Evolutionary conservation across 108 stramenopile genomes (phyloP).

Genomic region (Cyclotella atomus): DNA sequence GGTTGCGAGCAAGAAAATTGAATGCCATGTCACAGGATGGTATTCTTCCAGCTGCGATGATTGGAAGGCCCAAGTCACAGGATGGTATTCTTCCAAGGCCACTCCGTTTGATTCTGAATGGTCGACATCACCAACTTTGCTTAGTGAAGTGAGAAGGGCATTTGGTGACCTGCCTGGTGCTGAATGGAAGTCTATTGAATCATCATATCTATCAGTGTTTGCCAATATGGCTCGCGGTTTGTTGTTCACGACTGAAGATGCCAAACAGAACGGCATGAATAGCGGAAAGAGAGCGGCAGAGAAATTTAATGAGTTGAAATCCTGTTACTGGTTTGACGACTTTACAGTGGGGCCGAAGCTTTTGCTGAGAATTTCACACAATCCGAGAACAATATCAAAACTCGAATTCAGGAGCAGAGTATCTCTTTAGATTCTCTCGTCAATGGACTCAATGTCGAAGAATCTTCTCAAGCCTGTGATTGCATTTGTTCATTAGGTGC

Average conservation of each 20-base stretch:
- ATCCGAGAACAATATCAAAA: too few species aligned
- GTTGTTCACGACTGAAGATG: neutral
- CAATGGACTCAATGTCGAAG: too few species aligned
- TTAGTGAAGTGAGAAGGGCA: neutral
- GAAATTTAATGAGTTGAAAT: conserved; percentile 11
- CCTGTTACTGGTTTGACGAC: neutral
- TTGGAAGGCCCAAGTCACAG: conserved; percentile 3
- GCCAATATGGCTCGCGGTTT: neutral
- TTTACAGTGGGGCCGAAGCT: too few species aligned
- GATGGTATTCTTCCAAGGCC: neutral
- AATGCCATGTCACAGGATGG: neutral
- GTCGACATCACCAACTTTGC: conserved; percentile 9
- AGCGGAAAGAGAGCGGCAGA: neutral
- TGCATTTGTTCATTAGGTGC: too few species aligned
- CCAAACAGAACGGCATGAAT: neutral
- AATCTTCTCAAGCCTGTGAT: too few species aligned
- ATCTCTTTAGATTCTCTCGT: too few species aligned
- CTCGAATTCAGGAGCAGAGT: too few species aligned
- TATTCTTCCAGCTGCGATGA: conserved; percentile 4
- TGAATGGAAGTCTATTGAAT: neutral
- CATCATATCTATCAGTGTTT: neutral
- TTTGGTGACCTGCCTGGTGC: neutral
- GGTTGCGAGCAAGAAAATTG: neutral
- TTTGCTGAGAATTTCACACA: too few species aligned
- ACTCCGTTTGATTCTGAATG: neutral